phyloP scores from a whole-genome alignment of 2,329 filamentous ascomycete genomes.

The Macrophomina tecta region DNA sequence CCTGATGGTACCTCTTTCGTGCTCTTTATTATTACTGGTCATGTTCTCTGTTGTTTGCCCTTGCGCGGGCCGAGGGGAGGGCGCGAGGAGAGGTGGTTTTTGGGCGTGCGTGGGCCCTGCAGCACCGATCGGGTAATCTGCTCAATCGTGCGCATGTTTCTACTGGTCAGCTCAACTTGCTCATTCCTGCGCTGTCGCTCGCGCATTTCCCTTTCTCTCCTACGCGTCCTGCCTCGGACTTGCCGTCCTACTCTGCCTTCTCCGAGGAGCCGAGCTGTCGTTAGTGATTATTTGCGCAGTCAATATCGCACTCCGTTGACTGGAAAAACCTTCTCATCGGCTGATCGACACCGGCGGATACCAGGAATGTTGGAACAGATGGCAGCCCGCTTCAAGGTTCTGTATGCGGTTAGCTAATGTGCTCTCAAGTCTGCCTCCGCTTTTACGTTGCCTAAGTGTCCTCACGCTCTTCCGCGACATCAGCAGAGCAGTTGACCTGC shows the following conservation, averaged over 20 bases:
- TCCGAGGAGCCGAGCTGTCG: background rate
- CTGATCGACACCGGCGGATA: background rate
- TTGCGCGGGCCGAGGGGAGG: background rate
- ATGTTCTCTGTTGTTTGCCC: background rate
- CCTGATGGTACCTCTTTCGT: background rate
- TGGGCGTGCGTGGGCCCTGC: background rate
- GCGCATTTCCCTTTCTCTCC: background rate
- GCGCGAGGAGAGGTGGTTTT: background rate
- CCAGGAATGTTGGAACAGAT: background rate
- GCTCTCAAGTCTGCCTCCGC: background rate
- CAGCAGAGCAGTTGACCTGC: background rate
- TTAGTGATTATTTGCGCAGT: background rate
- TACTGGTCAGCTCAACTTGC: constrained; percentile 1
- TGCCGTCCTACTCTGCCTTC: background rate
- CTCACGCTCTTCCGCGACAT: background rate
- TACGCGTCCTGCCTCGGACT: background rate
- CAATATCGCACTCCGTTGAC: background rate
- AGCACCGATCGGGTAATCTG: constrained; percentile 13
- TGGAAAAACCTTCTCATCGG: constrained; percentile 1
- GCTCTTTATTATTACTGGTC: background rate
- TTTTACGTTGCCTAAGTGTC: background rate
- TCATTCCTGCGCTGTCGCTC: constrained; percentile 1
- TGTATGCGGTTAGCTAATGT: background rate
- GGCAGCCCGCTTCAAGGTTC: background rate
- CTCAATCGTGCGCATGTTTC: constrained; percentile 8